Percentiles rank a stretch among this genome's conserved stretches.
phyloP scores from a whole-genome alignment of 2,329 filamentous ascomycete species.

The Simplicillium aogashimaense region DNA sequence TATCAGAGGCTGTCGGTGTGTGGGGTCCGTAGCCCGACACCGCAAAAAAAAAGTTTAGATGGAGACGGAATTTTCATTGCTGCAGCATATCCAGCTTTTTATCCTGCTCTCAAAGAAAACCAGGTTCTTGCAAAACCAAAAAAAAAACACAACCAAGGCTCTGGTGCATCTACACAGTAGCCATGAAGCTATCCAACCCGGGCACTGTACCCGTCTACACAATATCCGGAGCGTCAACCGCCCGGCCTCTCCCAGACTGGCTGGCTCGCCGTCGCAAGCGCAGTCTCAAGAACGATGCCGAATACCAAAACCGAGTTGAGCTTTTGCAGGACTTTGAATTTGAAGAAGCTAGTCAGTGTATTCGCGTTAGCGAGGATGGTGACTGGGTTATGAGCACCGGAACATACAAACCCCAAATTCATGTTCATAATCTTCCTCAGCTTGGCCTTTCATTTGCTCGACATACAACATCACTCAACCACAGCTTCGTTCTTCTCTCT shows the following conservation, averaged over 20 bases:
- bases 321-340: conserved; percentile 97
- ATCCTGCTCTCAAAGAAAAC: neutral
- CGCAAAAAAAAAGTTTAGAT: too few relatives aligned
- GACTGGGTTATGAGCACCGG: conserved; percentile 96
- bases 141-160: neutral
- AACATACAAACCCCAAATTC: conserved; percentile 61
- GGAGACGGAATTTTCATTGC: neutral
- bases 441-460: conserved; percentile 87
- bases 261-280: conserved; percentile 81
- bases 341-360: conserved; percentile 85
- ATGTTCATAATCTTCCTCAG: conserved; percentile 90
- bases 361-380: conserved; percentile 87
- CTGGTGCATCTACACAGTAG: conserved; percentile 1
- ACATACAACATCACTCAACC: conserved; percentile 85
- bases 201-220: conserved; percentile 87
- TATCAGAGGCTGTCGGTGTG: neutral
- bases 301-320: conserved; percentile 90
- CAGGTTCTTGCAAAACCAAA: neutral
- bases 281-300: conserved; percentile 82
- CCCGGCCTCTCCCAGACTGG: conserved; percentile 88
- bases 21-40: neutral
- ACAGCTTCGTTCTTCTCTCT: conserved; percentile 81
- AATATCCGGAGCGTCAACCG: conserved; percentile 81
- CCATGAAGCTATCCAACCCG: conserved; percentile 75
- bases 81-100: neutral